Evolutionary conservation across 176 grass and related monocot genomes (phyloP), one percentile per base, ranked within the genome.

Genomic region (Puccinellia tenuiflora): DNA sequence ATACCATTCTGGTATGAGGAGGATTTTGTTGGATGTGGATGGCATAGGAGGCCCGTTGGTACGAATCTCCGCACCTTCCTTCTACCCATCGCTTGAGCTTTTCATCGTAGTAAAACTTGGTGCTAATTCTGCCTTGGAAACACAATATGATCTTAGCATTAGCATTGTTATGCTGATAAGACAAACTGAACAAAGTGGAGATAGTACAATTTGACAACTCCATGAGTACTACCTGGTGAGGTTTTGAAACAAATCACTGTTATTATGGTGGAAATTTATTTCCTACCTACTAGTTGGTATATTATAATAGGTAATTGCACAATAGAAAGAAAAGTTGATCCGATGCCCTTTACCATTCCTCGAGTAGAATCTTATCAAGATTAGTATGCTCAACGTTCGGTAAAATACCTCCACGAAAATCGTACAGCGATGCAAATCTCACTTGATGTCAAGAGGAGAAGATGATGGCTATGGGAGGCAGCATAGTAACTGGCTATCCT

Each of bases 41-140:
- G 85, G 51, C n/a, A 95, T 87, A 24, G 86, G 84, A 62, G 90
- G 66, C 37, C 90, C 94, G 62, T 87, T 90, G 0, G 86, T 80
- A 56, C 79, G 90, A 88, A 88, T 73, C 17, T 71, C 92, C 68
- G 90, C 85, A 79, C 96, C 90, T 88, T 95, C 91, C 85, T 98
- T n/a, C 90, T 33, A 98, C 90, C 92, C 90, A 98, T 79, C 86
- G 92, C 82, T 95, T 98, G 40, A 98, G 76, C 42, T 95, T 95
- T 35, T 91, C 96, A 54, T 98, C 90, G 47, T 98, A 98, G 80
- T 98, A 98, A 70, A 98, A 98, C 86, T 91, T 93, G 71, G 76
- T 65, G 92, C 96, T 64, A 93, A 86, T 67, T 95, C 93, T 57
- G 92, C 96, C 92, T 95, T 81, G 33, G 73, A 77, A 59, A 0